Conservation (phyloP, 176 grass and related monocot genomes). For the Dactylis glomerata region DNA sequence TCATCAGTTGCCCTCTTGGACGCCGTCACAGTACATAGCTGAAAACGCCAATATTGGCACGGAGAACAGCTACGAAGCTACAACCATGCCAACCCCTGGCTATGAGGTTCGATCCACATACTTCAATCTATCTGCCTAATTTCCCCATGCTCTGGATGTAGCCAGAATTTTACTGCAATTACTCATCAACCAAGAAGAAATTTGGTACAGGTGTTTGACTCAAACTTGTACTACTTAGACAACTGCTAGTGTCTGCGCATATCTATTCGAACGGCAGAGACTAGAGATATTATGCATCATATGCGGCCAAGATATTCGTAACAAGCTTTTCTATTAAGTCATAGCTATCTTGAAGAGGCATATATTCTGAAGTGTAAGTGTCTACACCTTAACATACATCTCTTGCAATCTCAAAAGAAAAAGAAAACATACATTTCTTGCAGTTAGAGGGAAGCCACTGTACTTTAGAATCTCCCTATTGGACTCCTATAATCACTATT, state of each 20-base stretch:
- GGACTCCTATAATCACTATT: not conserved
- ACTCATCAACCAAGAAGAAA: not conserved
- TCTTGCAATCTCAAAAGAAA: no score
- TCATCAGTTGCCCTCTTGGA: constrained; percentile 42
- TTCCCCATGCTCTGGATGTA: not conserved
- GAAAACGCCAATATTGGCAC: constrained; percentile 41
- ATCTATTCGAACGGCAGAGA: not conserved
- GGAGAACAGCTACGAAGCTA: constrained; percentile 34
- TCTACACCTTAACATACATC: not conserved
- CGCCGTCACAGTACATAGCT: constrained; percentile 8
- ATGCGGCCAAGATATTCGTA: not conserved
- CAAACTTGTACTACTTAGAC: not conserved
- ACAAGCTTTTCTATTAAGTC: not conserved
- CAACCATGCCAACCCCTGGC: constrained; percentile 41
- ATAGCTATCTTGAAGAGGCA: not conserved
- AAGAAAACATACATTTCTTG: not conserved
- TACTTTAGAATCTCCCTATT: not conserved
- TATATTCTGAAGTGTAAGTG: constrained; percentile 22
- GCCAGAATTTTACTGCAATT: not conserved
- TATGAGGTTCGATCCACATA: constrained; percentile 45
- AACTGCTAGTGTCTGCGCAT: not conserved
- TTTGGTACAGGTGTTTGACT: not conserved
- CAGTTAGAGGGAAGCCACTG: not conserved
- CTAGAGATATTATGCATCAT: not conserved
- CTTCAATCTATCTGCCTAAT: not conserved